These are phyloP conservation scores for Syzygium aromaticum DNA, from an alignment of 345 rosid genomes.

Conservation along the genomic window DNA sequence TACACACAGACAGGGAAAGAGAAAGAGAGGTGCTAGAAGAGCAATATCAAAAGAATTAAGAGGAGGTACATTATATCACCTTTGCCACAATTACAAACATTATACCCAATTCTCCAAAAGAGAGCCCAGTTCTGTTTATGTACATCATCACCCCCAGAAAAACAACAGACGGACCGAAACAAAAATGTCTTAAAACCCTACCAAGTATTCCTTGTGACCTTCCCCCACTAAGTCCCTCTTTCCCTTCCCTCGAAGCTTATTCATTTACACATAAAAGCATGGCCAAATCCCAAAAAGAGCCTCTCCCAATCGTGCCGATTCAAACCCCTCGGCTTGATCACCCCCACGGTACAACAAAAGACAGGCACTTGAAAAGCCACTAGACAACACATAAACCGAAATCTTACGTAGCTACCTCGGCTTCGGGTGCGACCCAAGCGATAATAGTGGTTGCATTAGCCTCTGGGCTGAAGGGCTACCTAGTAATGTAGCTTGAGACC, in stretches of 20 bases:
- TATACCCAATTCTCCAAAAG: slow-evolving; percentile 21
- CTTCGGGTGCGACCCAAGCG: slow-evolving; percentile 56
- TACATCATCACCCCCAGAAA: slow-evolving; percentile 24
- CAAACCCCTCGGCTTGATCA: neutral
- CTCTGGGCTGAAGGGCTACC: slow-evolving; percentile 68
- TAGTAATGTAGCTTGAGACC: slow-evolving; percentile 59
- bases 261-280: slow-evolving; percentile 33
- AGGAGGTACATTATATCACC: slow-evolving; percentile 13
- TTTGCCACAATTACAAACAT: slow-evolving; percentile 23
- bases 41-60: slow-evolving; percentile 17
- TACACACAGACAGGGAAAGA: neutral
- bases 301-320: slow-evolving; percentile 8
- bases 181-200: slow-evolving; percentile 17
- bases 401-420: slow-evolving; percentile 40
- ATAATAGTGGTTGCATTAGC: slow-evolving; percentile 50
- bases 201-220: slow-evolving; percentile 15
- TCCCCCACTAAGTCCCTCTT: slow-evolving; percentile 7
- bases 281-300: slow-evolving; percentile 13
- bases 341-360: neutral
- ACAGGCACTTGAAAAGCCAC: neutral
- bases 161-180: slow-evolving; percentile 22
- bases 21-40: neutral
- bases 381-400: neutral
- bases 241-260: slow-evolving; percentile 24
- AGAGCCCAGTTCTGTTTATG: slow-evolving; percentile 22